These are phyloP conservation scores for Penicillium waksmanii DNA, from an alignment of 495 filamentous ascomycete species.

Conservation along the genomic window DNA sequence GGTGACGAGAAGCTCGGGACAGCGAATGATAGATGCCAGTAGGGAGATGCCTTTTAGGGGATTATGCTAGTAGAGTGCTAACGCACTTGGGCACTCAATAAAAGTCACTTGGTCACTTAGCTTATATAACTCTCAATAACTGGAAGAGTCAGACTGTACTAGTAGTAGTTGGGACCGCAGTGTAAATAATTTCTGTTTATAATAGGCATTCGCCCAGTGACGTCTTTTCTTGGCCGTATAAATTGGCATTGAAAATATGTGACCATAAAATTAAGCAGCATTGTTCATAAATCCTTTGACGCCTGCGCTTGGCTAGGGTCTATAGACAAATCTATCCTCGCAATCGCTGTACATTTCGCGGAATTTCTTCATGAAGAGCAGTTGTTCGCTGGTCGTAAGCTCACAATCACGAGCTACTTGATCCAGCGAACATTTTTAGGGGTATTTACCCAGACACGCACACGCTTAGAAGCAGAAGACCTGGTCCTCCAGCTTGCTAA, in stretches of 20 bases:
- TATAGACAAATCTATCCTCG: conserved; percentile 22
- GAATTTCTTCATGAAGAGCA: neutral
- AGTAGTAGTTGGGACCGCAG: too few relatives aligned
- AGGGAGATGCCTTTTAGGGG: too few relatives aligned
- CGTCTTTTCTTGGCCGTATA: too few relatives aligned
- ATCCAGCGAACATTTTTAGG: neutral
- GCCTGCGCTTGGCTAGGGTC: conserved; percentile 11
- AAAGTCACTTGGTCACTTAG: too few relatives aligned
- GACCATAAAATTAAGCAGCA: neutral
- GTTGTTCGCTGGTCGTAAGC: neutral
- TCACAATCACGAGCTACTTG: neutral
- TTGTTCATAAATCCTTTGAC: conserved; percentile 3
- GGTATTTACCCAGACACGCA: too few relatives aligned
- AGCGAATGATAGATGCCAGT: too few relatives aligned
- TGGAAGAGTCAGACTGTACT: too few relatives aligned
- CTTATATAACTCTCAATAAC: too few relatives aligned
- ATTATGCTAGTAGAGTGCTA: too few relatives aligned
- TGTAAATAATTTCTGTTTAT: too few relatives aligned
- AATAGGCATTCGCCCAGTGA: too few relatives aligned
- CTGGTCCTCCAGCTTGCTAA: conserved; percentile 97
- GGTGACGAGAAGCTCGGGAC: neutral
- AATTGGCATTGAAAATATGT: conserved; percentile 8
- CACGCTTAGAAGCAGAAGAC: conserved; percentile 89
- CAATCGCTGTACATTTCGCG: conserved; percentile 5
- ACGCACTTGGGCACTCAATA: too few relatives aligned